A percentile compares a stretch with the other conserved stretches of the same genome.
phyloP scores from a whole-genome alignment of 257 asterid genomes.

The Ehretia macrophylla region DNA sequence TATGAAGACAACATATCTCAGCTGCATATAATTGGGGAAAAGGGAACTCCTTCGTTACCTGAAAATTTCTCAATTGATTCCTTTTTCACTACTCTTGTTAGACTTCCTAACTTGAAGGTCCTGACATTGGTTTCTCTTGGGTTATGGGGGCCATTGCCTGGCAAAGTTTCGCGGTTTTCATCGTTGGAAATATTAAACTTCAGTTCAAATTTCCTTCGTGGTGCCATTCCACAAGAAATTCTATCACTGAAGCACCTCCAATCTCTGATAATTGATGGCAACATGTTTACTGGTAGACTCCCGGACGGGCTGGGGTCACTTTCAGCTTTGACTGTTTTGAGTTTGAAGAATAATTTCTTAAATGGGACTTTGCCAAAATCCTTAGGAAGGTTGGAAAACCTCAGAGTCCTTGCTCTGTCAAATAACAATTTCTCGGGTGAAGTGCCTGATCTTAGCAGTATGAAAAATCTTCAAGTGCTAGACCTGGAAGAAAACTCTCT shows the following conservation, averaged over 20 bases:
- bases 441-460: conserved; percentile 66
- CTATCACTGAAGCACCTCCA: conserved; percentile 52
- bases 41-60: conserved; percentile 34
- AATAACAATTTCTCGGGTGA: conserved; percentile 64
- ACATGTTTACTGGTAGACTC: conserved; percentile 56
- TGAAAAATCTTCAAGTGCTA: conserved; percentile 69
- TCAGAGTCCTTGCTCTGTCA: conserved; percentile 62
- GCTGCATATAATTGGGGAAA: conserved; percentile 62
- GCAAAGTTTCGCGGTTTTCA: conserved; percentile 38
- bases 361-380: conserved; percentile 57
- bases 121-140: conserved; percentile 79
- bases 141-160: conserved; percentile 69
- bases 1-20: conserved; percentile 70
- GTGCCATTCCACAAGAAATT: conserved; percentile 40
- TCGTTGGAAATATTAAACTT: conserved; percentile 73
- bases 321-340: conserved; percentile 59
- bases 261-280: conserved; percentile 59
- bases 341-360: conserved; percentile 51
- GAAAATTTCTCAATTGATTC: conserved; percentile 67
- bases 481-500: conserved; percentile 54
- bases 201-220: conserved; percentile 70
- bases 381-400: conserved; percentile 40
- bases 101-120: conserved; percentile 65
- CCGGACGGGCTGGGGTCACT: conserved; percentile 52
- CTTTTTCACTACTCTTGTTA: conserved; percentile 44